A percentile compares a stretch with the other conserved stretches of the same genome.
Evolutionary conservation across 2,329 filamentous ascomycete species (phyloP).

Genomic region (Hypomyces perniciosus): DNA sequence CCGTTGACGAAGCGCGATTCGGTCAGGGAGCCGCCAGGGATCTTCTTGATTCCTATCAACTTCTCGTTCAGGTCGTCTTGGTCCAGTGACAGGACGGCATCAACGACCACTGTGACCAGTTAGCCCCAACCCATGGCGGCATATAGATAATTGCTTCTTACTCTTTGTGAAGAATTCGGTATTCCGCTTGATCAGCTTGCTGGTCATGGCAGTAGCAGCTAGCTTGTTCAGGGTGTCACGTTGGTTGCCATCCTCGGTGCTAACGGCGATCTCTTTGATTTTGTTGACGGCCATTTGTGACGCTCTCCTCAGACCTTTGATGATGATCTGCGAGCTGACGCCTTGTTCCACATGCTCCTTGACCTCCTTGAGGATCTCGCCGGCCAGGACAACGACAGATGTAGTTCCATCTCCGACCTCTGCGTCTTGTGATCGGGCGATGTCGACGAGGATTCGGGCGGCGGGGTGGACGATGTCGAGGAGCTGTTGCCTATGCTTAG

Average conservation of each 20-base stretch:
- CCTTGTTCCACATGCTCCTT: conserved; percentile 95
- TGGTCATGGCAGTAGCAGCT: conserved; percentile 96
- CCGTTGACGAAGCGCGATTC: conserved; percentile 96
- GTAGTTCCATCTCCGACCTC: conserved; percentile 98
- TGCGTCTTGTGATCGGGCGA: conserved; percentile 96
- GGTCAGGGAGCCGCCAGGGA: conserved; percentile 90
- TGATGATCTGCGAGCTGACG: conserved; percentile 93
- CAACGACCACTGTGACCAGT: conserved; percentile 76
- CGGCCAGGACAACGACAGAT: conserved; percentile 93
- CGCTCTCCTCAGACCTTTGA: conserved; percentile 88
- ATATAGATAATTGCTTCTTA: conserved; percentile 31
- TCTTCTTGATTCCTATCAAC: conserved; percentile 97
- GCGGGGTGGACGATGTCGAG: conserved; percentile 98
- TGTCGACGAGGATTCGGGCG: conserved; percentile 94
- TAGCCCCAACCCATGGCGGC: neutral
- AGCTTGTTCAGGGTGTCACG: conserved; percentile 85
- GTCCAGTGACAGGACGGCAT: conserved; percentile 90
- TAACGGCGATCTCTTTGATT: conserved; percentile 93
- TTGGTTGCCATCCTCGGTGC: conserved; percentile 74
- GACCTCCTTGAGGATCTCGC: conserved; percentile 94
- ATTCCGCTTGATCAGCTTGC: conserved; percentile 98
- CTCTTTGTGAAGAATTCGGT: conserved; percentile 96
- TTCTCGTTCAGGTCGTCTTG: conserved; percentile 97
- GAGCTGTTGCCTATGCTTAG: conserved; percentile 49
- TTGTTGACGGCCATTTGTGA: conserved; percentile 93